A percentile compares a stretch with the other conserved stretches of the same genome.
Evolutionary conservation across 768 basidiomycete species (phyloP).

Genomic region (Lactifluus volemus): DNA sequence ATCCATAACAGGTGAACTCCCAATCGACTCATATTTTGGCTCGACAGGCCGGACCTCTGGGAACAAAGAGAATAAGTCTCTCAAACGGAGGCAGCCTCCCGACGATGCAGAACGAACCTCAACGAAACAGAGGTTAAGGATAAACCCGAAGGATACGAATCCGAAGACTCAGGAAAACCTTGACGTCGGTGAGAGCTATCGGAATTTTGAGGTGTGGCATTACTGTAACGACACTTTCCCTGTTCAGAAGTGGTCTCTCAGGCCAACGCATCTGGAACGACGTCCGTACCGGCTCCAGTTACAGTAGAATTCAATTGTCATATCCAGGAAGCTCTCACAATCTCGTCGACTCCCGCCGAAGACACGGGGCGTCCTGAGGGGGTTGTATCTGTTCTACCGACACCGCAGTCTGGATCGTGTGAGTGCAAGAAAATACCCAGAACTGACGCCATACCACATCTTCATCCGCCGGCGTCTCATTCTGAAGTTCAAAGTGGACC

Average conservation of each 20-base stretch:
- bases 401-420: neutral
- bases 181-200: neutral
- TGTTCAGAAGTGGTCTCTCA: neutral
- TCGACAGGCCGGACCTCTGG: neutral
- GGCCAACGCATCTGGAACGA: neutral
- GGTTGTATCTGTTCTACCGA: neutral
- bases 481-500: neutral
- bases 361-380: neutral
- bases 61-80: conserved; percentile 5
- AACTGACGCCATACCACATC: neutral
- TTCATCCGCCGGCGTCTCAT: neutral
- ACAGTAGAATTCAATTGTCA: neutral
- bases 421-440: neutral
- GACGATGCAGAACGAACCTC: neutral
- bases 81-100: conserved; percentile 1
- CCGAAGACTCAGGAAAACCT: neutral
- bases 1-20: conserved; percentile 13
- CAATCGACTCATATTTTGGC: conserved; percentile 10
- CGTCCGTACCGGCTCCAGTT: neutral
- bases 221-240: neutral
- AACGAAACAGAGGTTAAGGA: neutral
- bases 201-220: neutral
- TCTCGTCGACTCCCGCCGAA: neutral
- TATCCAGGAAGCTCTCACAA: neutral
- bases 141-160: neutral